These are phyloP conservation scores for Diaporthe eres DNA, from an alignment of 2,329 filamentous ascomycete species.

Conservation along the genomic window DNA sequence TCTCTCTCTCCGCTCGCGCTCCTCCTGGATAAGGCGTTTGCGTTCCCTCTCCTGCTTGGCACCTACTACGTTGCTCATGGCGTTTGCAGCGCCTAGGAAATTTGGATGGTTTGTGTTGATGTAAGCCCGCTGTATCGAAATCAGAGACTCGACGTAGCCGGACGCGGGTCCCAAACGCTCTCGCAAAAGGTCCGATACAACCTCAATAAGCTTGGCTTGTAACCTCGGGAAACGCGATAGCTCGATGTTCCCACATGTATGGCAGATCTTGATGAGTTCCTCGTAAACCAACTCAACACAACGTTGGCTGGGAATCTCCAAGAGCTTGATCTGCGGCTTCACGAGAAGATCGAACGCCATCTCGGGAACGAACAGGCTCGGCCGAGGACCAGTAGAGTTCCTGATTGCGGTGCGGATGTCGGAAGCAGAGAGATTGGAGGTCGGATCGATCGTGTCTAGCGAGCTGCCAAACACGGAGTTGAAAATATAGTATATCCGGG, in stretches of 20 bases:
- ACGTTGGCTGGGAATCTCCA: conserved; percentile 94
- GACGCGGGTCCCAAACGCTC: conserved; percentile 93
- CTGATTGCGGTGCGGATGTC: conserved; percentile 98
- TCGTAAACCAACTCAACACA: conserved; percentile 99
- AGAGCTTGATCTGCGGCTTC: conserved; percentile 97
- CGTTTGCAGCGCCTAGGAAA: conserved; percentile 94
- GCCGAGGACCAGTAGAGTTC: conserved; percentile 95
- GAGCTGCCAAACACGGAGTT: conserved; percentile 99
- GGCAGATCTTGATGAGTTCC: conserved; percentile 99
- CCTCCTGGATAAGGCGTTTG: conserved; percentile 83
- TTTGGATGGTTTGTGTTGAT: conserved; percentile 99
- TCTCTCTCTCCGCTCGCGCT: conserved; percentile 87
- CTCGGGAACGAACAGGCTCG: conserved; percentile 96
- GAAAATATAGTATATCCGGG: conserved; percentile 98
- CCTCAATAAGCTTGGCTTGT: conserved; percentile 97
- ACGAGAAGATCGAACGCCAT: conserved; percentile 97
- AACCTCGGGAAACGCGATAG: conserved; percentile 91
- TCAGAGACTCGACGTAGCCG: conserved; percentile 93
- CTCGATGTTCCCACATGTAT: conserved; percentile 97
- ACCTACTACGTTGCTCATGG: conserved; percentile 96
- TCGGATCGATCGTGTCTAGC: conserved; percentile 95
- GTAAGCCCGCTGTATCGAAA: conserved; percentile 96
- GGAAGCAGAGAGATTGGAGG: conserved; percentile 91
- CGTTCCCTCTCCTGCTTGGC: conserved; percentile 96
- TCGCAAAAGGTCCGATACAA: conserved; percentile 93